Percentiles rank a stretch among this genome's conserved stretches.
These are phyloP conservation scores for Lentinula sp. DNA, from an alignment of 768 basidiomycete genomes.

Conservation along the genomic window DNA sequence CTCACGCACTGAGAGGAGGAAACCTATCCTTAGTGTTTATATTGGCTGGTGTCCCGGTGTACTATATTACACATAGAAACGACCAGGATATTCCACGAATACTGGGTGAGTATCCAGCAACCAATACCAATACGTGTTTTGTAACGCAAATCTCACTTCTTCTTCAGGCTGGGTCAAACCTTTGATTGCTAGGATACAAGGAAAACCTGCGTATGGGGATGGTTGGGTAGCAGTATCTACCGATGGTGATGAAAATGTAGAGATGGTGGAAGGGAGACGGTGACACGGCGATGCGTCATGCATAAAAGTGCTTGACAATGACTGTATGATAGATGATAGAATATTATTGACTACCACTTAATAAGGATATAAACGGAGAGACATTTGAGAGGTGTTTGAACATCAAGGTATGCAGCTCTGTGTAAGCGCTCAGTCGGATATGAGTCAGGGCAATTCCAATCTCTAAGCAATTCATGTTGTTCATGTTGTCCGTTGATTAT, in stretches of 20 bases:
- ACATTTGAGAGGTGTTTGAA: too few species aligned
- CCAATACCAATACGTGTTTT: not conserved
- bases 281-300: not conserved
- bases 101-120: conserved; percentile 28
- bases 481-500: not conserved
- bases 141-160: not conserved
- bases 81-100: conserved; percentile 34
- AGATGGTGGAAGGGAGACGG: conserved; percentile 45
- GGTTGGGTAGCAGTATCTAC: conserved; percentile 81
- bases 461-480: not conserved
- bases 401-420: not conserved
- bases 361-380: not conserved
- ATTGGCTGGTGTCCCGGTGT: conserved; percentile 73
- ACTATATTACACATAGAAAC: conserved; percentile 65
- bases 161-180: conserved; percentile 35
- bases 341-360: not conserved
- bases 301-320: not conserved
- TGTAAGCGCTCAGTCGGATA: not conserved
- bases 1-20: conserved; percentile 1
- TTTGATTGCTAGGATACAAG: conserved; percentile 40
- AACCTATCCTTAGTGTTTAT: conserved; percentile 55
- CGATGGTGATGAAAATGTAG: conserved; percentile 61
- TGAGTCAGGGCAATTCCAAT: not conserved
- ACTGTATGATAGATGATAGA: not conserved
- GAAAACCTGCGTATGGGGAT: conserved; percentile 45